Evolutionary conservation across 108 stramenopile species (phyloP), one percentile per base, ranked within the genome.

Genomic region (Nannochloropsis salina): DNA sequence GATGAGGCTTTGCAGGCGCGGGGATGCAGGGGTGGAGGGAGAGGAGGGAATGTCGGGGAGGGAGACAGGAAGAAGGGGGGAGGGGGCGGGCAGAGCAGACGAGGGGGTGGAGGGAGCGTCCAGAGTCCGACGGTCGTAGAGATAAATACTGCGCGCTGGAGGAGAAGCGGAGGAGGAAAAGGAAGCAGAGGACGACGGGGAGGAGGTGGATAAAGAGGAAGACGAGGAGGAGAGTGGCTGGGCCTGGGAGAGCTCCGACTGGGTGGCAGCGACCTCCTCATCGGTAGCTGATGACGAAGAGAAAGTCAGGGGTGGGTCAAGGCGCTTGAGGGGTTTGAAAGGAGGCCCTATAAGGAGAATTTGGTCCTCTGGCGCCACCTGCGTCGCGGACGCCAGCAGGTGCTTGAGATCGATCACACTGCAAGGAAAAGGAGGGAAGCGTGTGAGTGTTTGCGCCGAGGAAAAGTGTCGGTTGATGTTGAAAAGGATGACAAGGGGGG

Each of bases 101-200:
- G 61, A 74, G n/a, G 61, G 61, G 61, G 8, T 74, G 61, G 61
- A 74, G 61, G 61, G 61, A 74, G 61, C 61, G n/a, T 74, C 61
- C n/a, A 74, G 61, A n/a, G 61, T 6, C 20, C 61, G 61, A 74
- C 61, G 61, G 61, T 74, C n/a, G 61, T 74, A 74, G 61, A 74
- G 61, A 74, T 74, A 74, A n/a, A 74, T 74, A n/a, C 20, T n/a
- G 2, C 61, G 61, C 20, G n/a, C n/a, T 15, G 61, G n/a, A n/a
- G 61, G 61, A n/a, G 61, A 74, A n/a, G 61, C 15, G 6, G 61
- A 74, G 0, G 8, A 74, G 3, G 61, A 74, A n/a, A n/a, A 15
- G 61, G 6, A n/a, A 6, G n/a, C n/a, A n/a, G 61, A 74, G 61
- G 61, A 74, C 1, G 61, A 74, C 20, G 61, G n/a, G 61, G 61